These are phyloP conservation scores for Lyophyllum decastes DNA, from an alignment of 768 basidiomycete genomes.

Conservation along the genomic window DNA sequence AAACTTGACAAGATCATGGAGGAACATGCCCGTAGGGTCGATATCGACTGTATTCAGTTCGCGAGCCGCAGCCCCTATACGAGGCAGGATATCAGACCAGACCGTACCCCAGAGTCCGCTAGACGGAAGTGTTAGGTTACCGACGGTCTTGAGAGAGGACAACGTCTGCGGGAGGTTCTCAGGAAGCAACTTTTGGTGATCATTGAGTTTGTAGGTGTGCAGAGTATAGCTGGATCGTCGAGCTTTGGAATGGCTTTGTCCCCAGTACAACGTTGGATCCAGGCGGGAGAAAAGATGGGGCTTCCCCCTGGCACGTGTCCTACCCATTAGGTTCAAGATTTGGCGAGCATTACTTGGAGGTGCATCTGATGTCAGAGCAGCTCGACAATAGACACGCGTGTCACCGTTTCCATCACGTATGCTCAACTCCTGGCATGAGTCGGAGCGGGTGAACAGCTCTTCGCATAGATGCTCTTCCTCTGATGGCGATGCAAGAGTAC, in stretches of 20 bases:
- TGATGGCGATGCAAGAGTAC: neutral
- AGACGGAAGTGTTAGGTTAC: neutral
- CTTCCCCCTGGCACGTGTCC: too few species aligned
- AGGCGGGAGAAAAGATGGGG: neutral
- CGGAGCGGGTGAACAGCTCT: neutral
- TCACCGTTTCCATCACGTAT: neutral
- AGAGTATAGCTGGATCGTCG: neutral
- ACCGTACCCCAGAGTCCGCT: neutral
- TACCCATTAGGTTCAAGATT: neutral
- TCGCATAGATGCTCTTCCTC: neutral
- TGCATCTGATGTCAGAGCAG: neutral
- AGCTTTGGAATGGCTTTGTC: neutral
- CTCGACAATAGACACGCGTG: neutral
- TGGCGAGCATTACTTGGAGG: neutral
- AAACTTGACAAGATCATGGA: neutral
- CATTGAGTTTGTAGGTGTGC: neutral
- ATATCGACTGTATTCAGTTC: neutral
- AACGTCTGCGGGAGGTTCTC: neutral
- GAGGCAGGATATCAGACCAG: neutral
- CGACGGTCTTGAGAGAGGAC: neutral
- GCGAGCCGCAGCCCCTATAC: neutral
- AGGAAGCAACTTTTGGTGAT: neutral
- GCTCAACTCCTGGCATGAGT: neutral
- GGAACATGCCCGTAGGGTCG: neutral
- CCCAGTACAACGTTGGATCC: neutral